A percentile compares a stretch with the other conserved stretches of the same genome.
phyloP scores from a whole-genome alignment of 2,329 filamentous ascomycete genomes.

The Neofusicoccum cordaticola region DNA sequence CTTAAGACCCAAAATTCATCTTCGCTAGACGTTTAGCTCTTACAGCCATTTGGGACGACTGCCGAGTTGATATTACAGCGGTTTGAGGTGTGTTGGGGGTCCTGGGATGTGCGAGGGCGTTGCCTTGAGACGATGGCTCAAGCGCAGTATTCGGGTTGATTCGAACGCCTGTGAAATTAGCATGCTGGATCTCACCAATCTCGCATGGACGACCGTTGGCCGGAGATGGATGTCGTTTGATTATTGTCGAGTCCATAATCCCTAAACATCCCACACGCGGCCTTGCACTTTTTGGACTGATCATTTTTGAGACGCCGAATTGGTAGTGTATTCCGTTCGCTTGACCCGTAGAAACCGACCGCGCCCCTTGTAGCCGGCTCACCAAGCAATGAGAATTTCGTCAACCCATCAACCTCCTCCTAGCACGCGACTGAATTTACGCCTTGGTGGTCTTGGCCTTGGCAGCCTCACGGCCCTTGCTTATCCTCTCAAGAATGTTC shows the following conservation, averaged over 20 bases:
- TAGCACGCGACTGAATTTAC: constrained; percentile 40
- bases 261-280: constrained; percentile 35
- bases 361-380: constrained; percentile 30
- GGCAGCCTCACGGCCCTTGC: constrained; percentile 72
- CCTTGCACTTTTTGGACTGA: constrained; percentile 27
- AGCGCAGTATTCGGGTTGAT: not conserved
- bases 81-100: not conserved
- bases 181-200: not conserved
- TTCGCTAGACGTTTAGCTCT: constrained; percentile 95
- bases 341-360: constrained; percentile 32
- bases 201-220: not conserved
- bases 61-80: constrained; percentile 89
- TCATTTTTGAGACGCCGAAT: constrained; percentile 29
- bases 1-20: constrained; percentile 55
- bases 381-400: constrained; percentile 37
- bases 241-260: constrained; percentile 31
- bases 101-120: not conserved
- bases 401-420: constrained; percentile 31
- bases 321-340: constrained; percentile 39
- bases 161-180: not conserved
- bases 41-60: constrained; percentile 66
- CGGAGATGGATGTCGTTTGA: constrained; percentile 16
- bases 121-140: not conserved
- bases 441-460: constrained; percentile 60
- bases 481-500: constrained; percentile 82